Evolutionary conservation across 1,139 yeast species (phyloP).

Genomic region (Pneumocystis sp.): DNA sequence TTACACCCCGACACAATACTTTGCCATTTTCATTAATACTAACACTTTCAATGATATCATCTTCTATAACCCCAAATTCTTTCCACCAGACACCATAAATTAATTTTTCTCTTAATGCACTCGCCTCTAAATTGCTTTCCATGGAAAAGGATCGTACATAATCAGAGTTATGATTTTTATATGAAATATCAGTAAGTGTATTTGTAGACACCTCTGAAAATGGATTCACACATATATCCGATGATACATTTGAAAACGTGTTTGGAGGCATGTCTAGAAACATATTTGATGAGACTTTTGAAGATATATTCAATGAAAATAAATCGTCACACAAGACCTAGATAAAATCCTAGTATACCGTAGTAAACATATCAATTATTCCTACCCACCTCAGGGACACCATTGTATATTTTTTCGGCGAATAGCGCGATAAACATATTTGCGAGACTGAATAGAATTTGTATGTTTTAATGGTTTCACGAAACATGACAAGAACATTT

Average conservation of each 20-base stretch:
- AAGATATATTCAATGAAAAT: background rate
- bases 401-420: background rate
- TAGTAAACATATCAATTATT: background rate
- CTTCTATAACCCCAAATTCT: background rate
- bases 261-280: background rate
- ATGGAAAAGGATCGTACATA: background rate
- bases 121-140: background rate
- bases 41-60: background rate
- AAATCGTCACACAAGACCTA: background rate
- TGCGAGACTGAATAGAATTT: background rate
- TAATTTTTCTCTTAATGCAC: background rate
- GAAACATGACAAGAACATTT: background rate
- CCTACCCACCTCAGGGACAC: background rate
- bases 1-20: background rate
- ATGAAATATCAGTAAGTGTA: too few relatives aligned
- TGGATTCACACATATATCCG: background rate
- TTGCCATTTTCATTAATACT: background rate
- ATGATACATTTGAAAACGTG: background rate
- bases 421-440: background rate
- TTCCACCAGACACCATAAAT: background rate
- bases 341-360: background rate
- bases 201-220: background rate
- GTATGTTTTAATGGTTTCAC: background rate
- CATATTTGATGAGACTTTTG: background rate
- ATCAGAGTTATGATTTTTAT: background rate